A percentile compares a stretch with the other conserved stretches of the same genome.
phyloP scores from a whole-genome alignment of 306 rosid genomes.

The Sophora flavescens region DNA sequence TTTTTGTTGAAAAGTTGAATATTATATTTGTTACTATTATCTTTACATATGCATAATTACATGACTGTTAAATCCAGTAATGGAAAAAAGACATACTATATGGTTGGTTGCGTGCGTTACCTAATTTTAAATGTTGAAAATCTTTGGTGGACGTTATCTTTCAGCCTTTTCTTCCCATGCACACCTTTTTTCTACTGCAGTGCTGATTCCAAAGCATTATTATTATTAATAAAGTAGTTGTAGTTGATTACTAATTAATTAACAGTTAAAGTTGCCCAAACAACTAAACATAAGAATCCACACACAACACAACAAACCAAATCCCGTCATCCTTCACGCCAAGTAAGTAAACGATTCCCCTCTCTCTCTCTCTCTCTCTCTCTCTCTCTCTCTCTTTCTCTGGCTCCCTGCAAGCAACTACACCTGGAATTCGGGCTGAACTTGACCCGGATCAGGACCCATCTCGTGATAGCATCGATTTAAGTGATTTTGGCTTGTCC shows the following conservation, averaged over 20 bases:
- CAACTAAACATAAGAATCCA: constrained; percentile 20
- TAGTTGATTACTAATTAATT: neutral
- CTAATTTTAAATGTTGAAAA: neutral
- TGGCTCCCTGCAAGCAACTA: constrained; percentile 18
- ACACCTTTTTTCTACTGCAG: constrained; percentile 36
- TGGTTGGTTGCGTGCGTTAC: neutral
- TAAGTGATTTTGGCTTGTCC: neutral
- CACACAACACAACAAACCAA: constrained; percentile 47
- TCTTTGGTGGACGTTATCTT: constrained; percentile 23
- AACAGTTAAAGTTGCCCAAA: constrained; percentile 31
- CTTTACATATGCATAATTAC: no score
- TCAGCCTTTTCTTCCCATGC: constrained; percentile 37
- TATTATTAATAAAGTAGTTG: neutral
- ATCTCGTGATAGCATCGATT: neutral
- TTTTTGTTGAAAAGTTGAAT: no score
- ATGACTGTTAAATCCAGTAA: no score
- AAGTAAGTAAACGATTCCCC: constrained; percentile 56
- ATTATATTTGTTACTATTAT: no score
- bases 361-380: no score
- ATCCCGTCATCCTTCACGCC: constrained; percentile 56
- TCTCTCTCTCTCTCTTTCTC: constrained; percentile 7
- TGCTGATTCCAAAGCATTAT: constrained; percentile 50
- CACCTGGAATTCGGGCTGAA: constrained; percentile 14
- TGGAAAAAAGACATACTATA: no score
- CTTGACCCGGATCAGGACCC: constrained; percentile 37